Percentiles rank a stretch among this genome's conserved stretches.
phyloP scores from a whole-genome alignment of 2,329 filamentous ascomycete species.

The Pseudonectria foliicola region DNA sequence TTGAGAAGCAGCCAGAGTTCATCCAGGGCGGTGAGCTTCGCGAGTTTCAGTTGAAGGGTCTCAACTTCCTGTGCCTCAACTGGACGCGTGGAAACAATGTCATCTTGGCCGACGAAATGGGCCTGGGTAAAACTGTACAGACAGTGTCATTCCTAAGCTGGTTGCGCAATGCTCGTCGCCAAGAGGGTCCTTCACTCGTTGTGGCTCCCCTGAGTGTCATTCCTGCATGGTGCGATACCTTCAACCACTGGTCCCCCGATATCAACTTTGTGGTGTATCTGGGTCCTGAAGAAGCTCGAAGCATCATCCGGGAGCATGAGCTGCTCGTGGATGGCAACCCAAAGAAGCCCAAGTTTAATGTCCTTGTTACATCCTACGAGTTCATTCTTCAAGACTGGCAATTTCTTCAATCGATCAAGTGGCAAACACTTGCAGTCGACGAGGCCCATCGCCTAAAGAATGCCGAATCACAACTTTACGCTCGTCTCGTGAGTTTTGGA shows the following conservation, averaged over 20 bases:
- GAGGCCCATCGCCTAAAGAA: conserved; percentile 98
- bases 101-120: conserved; percentile 98
- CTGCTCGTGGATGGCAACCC: conserved; percentile 79
- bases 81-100: conserved; percentile 94
- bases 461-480: conserved; percentile 86
- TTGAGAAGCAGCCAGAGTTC: conserved; percentile 78
- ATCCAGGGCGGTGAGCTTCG: conserved; percentile 78
- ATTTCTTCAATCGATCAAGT: conserved; percentile 85
- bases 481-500: conserved; percentile 76
- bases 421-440: conserved; percentile 94
- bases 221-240: conserved; percentile 96
- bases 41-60: conserved; percentile 85
- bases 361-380: conserved; percentile 96
- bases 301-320: conserved; percentile 84
- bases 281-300: conserved; percentile 78
- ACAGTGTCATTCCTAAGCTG: conserved; percentile 96
- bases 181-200: conserved; percentile 92
- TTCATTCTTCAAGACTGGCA: conserved; percentile 82
- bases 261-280: conserved; percentile 97
- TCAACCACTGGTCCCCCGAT: conserved; percentile 92
- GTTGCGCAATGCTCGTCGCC: conserved; percentile 80
- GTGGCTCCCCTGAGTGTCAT: conserved; percentile 97
- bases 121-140: conserved; percentile 94
- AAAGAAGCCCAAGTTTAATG: conserved; percentile 90
- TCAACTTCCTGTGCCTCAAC: conserved; percentile 94